Percentiles rank a stretch among this genome's conserved stretches.
phyloP scores from a whole-genome alignment of 345 rosid genomes.

The Brassica nigra region DNA sequence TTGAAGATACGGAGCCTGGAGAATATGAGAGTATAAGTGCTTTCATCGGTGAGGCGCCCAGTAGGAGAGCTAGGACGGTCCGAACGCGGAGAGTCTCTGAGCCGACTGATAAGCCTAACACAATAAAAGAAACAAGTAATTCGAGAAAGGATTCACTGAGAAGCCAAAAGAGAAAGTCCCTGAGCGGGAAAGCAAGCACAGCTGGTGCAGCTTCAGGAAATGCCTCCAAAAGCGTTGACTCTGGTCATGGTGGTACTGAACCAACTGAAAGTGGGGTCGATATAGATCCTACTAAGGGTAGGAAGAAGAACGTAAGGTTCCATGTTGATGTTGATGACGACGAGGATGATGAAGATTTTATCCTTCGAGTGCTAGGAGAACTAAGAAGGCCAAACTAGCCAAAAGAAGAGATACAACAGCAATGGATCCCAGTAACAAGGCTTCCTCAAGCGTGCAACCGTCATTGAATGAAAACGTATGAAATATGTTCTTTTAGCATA shows the following conservation, averaged over 20 bases:
- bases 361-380: not conserved
- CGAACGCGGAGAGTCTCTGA: not conserved
- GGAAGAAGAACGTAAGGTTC: conserved; percentile 54
- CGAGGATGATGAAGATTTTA: conserved; percentile 14
- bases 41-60: not conserved
- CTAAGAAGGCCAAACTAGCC: not conserved
- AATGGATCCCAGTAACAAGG: conserved; percentile 36
- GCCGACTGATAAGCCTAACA: not conserved
- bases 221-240: not conserved
- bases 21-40: not conserved
- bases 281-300: conserved; percentile 42
- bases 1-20: not conserved
- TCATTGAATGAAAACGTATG: conserved; percentile 43
- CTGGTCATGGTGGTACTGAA: conserved; percentile 18
- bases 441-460: conserved; percentile 29
- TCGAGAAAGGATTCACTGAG: not conserved
- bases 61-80: not conserved
- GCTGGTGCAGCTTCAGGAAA: not conserved
- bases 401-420: not conserved
- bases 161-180: not conserved
- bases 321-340: conserved; percentile 45
- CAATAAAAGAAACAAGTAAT: not conserved
- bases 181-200: not conserved
- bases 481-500: no score
- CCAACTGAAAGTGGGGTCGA: conserved; percentile 45